Percentiles rank a stretch among this genome's conserved stretches.
Conservation (phyloP, 1,139 yeast genomes). For the Candida pseudocylindracea region DNA sequence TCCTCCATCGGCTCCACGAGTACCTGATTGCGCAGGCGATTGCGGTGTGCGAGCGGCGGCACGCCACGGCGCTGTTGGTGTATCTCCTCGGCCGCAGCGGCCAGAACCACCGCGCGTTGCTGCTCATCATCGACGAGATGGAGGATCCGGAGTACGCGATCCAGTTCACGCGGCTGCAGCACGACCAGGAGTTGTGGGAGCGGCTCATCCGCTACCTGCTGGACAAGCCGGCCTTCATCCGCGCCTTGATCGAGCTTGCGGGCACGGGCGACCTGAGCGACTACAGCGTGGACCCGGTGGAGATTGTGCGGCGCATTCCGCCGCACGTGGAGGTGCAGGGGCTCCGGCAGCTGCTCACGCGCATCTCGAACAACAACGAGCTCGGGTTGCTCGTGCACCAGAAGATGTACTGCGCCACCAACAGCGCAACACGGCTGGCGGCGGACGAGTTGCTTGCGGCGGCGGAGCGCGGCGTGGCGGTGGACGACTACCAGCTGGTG, state of each 20-base stretch:
- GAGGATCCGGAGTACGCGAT: constrained; percentile 70
- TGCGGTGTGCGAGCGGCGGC: constrained; percentile 29
- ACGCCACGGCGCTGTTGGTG: constrained; percentile 46
- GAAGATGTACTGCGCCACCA: too few species aligned
- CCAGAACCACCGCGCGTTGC: constrained; percentile 51
- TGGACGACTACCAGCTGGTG: too few species aligned
- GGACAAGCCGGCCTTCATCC: constrained; percentile 51
- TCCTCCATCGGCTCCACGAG: constrained; percentile 24
- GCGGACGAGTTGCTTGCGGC: too few species aligned
- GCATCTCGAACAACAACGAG: too few species aligned
- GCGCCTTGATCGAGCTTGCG: constrained; percentile 47
- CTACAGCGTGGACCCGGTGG: too few species aligned
- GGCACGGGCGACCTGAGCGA: constrained; percentile 12
- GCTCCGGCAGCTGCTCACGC: too few species aligned
- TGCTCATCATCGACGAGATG: constrained; percentile 51
- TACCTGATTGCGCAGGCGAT: constrained; percentile 58
- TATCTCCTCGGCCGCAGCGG: constrained; percentile 72
- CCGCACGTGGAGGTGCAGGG: too few species aligned
- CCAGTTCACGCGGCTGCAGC: constrained; percentile 50
- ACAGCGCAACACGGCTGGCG: too few species aligned
- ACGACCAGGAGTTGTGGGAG: constrained; percentile 63
- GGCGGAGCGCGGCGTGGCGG: too few species aligned
- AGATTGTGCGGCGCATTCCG: too few species aligned
- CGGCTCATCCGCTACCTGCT: constrained; percentile 50
- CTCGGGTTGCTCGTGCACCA: too few species aligned